A percentile compares a stretch with the other conserved stretches of the same genome.
Conservation (phyloP, 148 eudicot genomes). For the Cornus kousa region DNA sequence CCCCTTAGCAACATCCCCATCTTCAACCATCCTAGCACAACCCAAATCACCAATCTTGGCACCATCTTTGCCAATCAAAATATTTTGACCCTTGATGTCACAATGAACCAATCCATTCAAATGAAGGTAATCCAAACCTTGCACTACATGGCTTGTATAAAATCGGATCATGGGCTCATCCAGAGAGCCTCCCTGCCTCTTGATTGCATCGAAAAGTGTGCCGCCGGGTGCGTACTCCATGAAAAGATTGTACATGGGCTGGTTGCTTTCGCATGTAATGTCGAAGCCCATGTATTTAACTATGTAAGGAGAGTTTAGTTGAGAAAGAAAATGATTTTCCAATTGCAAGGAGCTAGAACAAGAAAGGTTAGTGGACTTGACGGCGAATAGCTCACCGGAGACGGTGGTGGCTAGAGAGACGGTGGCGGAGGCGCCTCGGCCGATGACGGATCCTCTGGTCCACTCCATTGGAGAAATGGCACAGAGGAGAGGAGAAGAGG, state of each 20-base stretch:
- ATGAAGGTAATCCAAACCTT: conserved; percentile 45
- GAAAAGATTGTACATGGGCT: conserved; percentile 32
- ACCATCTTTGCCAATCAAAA: conserved; percentile 31
- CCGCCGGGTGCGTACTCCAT: conserved; percentile 44
- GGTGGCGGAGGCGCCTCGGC: conserved; percentile 47
- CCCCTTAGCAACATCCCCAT: background rate
- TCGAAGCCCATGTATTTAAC: conserved; percentile 39
- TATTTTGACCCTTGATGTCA: conserved; percentile 45
- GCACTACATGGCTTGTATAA: conserved; percentile 28
- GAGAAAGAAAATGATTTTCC: conserved; percentile 35
- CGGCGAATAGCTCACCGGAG: conserved; percentile 41
- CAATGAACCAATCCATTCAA: conserved; percentile 38
- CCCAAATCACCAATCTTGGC: conserved; percentile 61
- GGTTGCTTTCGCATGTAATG: conserved; percentile 12
- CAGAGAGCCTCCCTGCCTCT: conserved; percentile 27
- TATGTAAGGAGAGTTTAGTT: conserved; percentile 36
- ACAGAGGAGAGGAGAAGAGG: background rate
- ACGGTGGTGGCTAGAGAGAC: conserved; percentile 40
- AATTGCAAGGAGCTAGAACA: conserved; percentile 27
- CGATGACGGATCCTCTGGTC: conserved; percentile 42
- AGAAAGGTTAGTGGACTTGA: conserved; percentile 39
- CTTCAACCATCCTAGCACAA: conserved; percentile 28
- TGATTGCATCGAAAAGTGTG: conserved; percentile 39
- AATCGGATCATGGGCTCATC: conserved; percentile 27
- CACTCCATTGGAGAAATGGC: conserved; percentile 25